phyloP scores from a whole-genome alignment of 352 stramenopile genomes.

The Halophytophthora batemanensis region DNA sequence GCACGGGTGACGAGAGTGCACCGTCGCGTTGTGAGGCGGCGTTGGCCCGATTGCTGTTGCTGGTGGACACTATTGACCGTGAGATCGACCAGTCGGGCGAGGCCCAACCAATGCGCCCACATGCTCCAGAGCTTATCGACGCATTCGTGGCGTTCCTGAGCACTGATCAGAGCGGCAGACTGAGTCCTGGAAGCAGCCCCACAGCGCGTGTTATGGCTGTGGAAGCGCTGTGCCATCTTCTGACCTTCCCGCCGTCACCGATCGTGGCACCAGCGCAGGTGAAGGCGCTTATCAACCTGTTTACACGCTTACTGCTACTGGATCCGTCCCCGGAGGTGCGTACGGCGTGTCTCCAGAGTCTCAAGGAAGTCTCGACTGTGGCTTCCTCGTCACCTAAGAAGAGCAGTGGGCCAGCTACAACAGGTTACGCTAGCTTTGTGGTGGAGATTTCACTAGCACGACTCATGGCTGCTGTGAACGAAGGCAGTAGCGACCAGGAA shows the following conservation, averaged over 20 bases:
- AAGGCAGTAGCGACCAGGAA: conserved; percentile 25
- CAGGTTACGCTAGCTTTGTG: conserved; percentile 65
- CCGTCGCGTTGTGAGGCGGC: conserved; percentile 70
- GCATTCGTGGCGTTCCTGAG: conserved; percentile 56
- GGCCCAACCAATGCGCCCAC: conserved; percentile 71
- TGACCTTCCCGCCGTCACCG: conserved; percentile 77
- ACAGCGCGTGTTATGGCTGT: conserved; percentile 65
- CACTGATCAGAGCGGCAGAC: conserved; percentile 21
- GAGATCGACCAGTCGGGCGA: conserved; percentile 77
- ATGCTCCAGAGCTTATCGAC: conserved; percentile 56
- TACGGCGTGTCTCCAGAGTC: conserved; percentile 53
- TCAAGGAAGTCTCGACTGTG: conserved; percentile 77
- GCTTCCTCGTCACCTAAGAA: conserved; percentile 14
- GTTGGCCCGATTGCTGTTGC: conserved; percentile 55
- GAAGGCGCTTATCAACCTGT: conserved; percentile 69
- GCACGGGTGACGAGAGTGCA: conserved; percentile 21
- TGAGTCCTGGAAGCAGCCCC: conserved; percentile 24
- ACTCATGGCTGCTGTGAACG: conserved; percentile 55
- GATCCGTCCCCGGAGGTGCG: conserved; percentile 66
- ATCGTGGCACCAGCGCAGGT: conserved; percentile 64
- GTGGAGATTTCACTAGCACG: conserved; percentile 72
- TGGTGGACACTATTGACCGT: conserved; percentile 80
- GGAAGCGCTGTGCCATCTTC: conserved; percentile 64
- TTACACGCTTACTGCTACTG: conserved; percentile 66
- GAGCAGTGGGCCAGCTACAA: conserved; percentile 26